These are phyloP conservation scores for Solanum medicagineum DNA, from an alignment of 257 asterid species.

Conservation along the genomic window DNA sequence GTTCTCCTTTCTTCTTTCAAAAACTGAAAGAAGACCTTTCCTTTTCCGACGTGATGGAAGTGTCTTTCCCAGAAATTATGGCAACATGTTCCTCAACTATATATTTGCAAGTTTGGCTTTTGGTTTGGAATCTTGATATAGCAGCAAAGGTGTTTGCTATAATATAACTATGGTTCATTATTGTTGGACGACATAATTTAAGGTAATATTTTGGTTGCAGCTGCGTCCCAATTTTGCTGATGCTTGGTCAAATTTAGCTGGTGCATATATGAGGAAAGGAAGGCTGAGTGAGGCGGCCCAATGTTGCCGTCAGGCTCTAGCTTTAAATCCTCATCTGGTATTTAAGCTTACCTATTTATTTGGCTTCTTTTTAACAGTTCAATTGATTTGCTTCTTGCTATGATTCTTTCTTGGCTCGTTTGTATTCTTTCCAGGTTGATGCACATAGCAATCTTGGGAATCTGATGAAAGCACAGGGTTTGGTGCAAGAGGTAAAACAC, in stretches of 20 bases:
- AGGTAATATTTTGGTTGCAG: constrained; percentile 31
- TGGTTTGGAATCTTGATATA: background rate
- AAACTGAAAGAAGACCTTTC: background rate
- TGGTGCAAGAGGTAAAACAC: constrained; percentile 65
- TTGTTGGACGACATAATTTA: background rate
- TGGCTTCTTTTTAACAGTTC: background rate
- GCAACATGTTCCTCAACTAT: background rate
- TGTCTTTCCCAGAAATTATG: background rate
- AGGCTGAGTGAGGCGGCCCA: constrained; percentile 88
- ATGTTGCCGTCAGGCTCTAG: constrained; percentile 99
- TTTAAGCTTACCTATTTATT: background rate
- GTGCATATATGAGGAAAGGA: constrained; percentile 97
- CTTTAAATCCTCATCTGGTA: constrained; percentile 87
- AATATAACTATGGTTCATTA: background rate
- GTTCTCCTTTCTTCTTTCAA: background rate
- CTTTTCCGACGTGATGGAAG: background rate
- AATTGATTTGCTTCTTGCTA: background rate
- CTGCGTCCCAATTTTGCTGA: constrained; percentile 98
- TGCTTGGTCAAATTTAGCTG: constrained; percentile 97
- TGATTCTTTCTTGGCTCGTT: background rate
- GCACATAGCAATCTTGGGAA: constrained; percentile 99
- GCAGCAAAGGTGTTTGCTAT: background rate
- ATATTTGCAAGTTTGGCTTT: background rate
- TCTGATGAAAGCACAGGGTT: constrained; percentile 97
- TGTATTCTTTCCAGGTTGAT: constrained; percentile 55